Evolutionary conservation across 1,284 basidiomycete species (phyloP).

Genomic region (Boletus sp.): DNA sequence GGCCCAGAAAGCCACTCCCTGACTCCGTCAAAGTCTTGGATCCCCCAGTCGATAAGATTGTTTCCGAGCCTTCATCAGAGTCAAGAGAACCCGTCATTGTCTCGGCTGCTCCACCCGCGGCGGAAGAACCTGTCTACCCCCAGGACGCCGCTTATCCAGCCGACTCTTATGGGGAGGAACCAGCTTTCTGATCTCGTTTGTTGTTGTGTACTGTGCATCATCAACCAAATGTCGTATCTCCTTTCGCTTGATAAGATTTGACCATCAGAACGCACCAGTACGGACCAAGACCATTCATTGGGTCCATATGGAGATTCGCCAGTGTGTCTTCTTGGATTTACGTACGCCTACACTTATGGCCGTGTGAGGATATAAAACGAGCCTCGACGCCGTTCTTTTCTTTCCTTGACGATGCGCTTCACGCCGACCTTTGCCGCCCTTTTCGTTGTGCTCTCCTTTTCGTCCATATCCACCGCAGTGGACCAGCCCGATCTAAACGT

Average conservation of each 20-base stretch:
- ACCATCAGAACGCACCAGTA: neutral
- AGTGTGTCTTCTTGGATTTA: constrained; percentile 5
- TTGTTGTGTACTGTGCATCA: constrained; percentile 17
- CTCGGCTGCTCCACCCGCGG: constrained; percentile 45
- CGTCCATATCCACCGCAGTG: neutral
- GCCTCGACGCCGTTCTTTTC: neutral
- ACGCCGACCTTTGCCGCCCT: constrained; percentile 7
- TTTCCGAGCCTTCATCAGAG: constrained; percentile 77
- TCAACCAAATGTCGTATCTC: constrained; percentile 16
- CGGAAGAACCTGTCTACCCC: constrained; percentile 46
- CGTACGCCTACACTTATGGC: constrained; percentile 4
- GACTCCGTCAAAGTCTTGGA: constrained; percentile 92
- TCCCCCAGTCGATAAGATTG: constrained; percentile 76
- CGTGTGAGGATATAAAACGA: constrained; percentile 2
- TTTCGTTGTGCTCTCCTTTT: constrained; percentile 19
- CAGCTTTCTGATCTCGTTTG: constrained; percentile 47
- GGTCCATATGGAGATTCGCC: too few relatives aligned
- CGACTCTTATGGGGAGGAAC: constrained; percentile 37
- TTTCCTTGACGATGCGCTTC: constrained; percentile 17
- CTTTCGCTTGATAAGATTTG: constrained; percentile 4
- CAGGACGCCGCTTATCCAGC: constrained; percentile 39
- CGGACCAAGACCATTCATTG: too few relatives aligned
- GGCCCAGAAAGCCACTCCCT: constrained; percentile 92
- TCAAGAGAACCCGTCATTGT: constrained; percentile 64
- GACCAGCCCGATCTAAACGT: constrained; percentile 1